Percentiles rank a stretch among this genome's conserved stretches.
These are phyloP conservation scores for Colletotrichum noveboracense DNA, from an alignment of 2,329 filamentous ascomycete species.

Conservation along the genomic window DNA sequence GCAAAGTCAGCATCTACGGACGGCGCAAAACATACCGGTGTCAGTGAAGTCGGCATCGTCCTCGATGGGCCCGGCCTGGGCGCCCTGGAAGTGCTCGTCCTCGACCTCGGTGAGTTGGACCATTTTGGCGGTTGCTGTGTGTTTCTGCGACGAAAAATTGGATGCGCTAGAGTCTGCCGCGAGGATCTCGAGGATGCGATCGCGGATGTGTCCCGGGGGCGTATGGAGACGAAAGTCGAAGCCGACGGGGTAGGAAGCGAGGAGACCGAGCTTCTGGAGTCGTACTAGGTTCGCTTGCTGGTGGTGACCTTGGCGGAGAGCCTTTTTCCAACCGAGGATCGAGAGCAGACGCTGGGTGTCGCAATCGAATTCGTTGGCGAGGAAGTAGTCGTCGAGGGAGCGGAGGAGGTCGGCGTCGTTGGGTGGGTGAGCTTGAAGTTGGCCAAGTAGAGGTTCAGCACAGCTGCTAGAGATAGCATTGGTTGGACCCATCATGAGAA, in stretches of 20 bases:
- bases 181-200: background rate
- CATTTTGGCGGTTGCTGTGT: conserved; percentile 62
- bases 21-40: conserved; percentile 69
- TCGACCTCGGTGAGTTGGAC: conserved; percentile 97
- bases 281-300: background rate
- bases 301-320: background rate
- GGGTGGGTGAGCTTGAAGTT: background rate
- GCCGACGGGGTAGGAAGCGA: background rate
- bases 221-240: conserved; percentile 5
- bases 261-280: conserved; percentile 5
- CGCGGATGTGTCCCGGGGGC: background rate
- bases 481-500: conserved; percentile 19
- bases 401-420: conserved; percentile 1
- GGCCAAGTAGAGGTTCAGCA: conserved; percentile 2
- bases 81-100: conserved; percentile 88
- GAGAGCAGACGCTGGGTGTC: background rate
- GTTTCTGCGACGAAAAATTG: background rate
- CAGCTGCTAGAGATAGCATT: conserved; percentile 3
- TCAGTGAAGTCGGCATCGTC: conserved; percentile 94
- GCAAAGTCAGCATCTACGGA: background rate
- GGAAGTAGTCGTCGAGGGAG: background rate
- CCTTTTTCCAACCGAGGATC: background rate
- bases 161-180: background rate
- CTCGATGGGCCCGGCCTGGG: conserved; percentile 73
- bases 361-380: background rate